Evolutionary conservation across 2,329 filamentous ascomycete genomes (phyloP).

Genomic region (Zymoseptoria passerinii): DNA sequence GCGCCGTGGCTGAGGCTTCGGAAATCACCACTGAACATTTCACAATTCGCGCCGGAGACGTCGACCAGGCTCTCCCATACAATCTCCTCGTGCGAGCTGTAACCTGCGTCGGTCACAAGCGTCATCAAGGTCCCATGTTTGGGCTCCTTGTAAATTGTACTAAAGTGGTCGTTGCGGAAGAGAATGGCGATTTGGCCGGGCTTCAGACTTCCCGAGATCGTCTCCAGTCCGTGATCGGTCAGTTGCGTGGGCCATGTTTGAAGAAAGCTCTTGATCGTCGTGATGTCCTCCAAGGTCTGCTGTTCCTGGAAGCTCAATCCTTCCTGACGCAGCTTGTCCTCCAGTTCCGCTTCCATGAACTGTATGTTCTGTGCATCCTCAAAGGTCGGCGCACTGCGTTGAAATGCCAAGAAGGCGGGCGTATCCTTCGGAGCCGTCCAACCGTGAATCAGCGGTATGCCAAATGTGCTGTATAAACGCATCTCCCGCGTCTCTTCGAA

Average conservation of each 20-base stretch:
- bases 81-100: slow-evolving; percentile 76
- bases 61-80: slow-evolving; percentile 94
- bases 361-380: slow-evolving; percentile 87
- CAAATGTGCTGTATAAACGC: slow-evolving; percentile 83
- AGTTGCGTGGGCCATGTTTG: slow-evolving; percentile 74
- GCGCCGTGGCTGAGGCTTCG: slow-evolving; percentile 61
- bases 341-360: slow-evolving; percentile 81
- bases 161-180: slow-evolving; percentile 96
- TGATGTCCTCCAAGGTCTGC: slow-evolving; percentile 70
- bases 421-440: slow-evolving; percentile 72
- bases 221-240: slow-evolving; percentile 69
- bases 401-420: slow-evolving; percentile 59
- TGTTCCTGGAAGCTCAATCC: slow-evolving; percentile 67
- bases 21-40: slow-evolving; percentile 88
- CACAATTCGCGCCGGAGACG: slow-evolving; percentile 71
- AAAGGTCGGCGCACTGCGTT: slow-evolving; percentile 70
- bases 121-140: slow-evolving; percentile 66
- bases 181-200: slow-evolving; percentile 81
- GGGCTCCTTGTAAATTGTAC: slow-evolving; percentile 84
- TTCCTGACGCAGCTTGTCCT: slow-evolving; percentile 60
- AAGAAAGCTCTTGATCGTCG: slow-evolving; percentile 78
- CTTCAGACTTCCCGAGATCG: slow-evolving; percentile 60
- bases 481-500: slow-evolving; percentile 87
- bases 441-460: slow-evolving; percentile 80
- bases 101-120: slow-evolving; percentile 88